phyloP scores from a whole-genome alignment of 2,329 filamentous ascomycete species.

The Ophiostoma ulmi region DNA sequence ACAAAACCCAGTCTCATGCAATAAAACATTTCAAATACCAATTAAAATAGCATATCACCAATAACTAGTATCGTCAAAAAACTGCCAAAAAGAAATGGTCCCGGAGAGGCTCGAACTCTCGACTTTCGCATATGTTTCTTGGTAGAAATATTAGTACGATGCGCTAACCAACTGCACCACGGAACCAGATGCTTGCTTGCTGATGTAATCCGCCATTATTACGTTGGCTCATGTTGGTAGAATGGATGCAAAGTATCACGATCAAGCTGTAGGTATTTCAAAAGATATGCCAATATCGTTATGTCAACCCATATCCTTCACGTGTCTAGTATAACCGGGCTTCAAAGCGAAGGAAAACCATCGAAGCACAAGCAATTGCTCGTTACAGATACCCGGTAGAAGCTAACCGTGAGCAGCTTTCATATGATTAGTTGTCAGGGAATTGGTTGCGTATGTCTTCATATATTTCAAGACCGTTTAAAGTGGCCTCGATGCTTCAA shows the following conservation, averaged over 20 bases:
- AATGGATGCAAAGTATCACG: neutral
- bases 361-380: neutral
- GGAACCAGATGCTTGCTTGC: neutral
- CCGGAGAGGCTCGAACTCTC: slow-evolving; percentile 19
- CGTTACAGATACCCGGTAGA: neutral
- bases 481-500: neutral
- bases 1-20: too few relatives aligned
- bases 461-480: neutral
- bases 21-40: too few relatives aligned
- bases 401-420: neutral
- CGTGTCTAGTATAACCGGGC: too few relatives aligned
- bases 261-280: too few relatives aligned
- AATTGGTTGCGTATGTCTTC: neutral
- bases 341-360: neutral
- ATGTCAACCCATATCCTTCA: too few relatives aligned
- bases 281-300: too few relatives aligned
- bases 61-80: neutral
- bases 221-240: neutral
- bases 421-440: neutral
- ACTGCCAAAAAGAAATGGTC: slow-evolving; percentile 5
- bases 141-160: slow-evolving; percentile 16
- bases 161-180: slow-evolving; percentile 19
- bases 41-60: neutral
- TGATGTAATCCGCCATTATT: neutral
- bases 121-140: slow-evolving; percentile 15